A percentile compares a stretch with the other conserved stretches of the same genome.
phyloP scores from a whole-genome alignment of 139 green algal genomes.

The Chara braunii region DNA sequence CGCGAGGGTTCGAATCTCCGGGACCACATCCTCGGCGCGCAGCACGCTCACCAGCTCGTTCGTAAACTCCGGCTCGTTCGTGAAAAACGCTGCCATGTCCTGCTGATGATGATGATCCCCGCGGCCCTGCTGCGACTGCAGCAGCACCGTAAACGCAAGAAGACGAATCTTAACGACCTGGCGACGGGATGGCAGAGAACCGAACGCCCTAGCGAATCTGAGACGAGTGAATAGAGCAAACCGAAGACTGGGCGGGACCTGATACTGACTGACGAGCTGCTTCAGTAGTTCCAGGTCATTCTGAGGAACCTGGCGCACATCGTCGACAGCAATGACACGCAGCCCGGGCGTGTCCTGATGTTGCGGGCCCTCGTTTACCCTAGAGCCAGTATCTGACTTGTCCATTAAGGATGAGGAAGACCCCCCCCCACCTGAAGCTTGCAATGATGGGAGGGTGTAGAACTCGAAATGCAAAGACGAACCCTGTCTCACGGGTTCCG shows the following conservation, averaged over 20 bases:
- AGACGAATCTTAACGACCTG: conserved; percentile 58
- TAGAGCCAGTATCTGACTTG: no score
- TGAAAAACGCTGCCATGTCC: conserved; percentile 59
- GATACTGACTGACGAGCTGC: conserved; percentile 55
- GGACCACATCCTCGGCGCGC: conserved; percentile 46
- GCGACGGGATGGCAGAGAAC: conserved; percentile 48
- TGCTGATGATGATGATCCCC: no score
- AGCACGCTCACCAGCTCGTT: conserved; percentile 68
- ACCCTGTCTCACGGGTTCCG: conserved; percentile 23
- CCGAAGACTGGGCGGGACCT: conserved; percentile 55
- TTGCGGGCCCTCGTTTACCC: no score
- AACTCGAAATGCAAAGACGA: conserved; percentile 68
- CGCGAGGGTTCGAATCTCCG: conserved; percentile 63
- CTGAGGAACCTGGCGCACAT: conserved; percentile 15
- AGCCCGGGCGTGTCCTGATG: conserved; percentile 30
- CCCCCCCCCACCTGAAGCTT: neutral
- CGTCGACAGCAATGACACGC: conserved; percentile 49
- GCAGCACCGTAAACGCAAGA: conserved; percentile 65
- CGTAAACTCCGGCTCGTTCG: conserved; percentile 64
- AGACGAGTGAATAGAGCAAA: conserved; percentile 62
- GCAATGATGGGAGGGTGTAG: no score
- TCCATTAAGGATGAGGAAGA: no score
- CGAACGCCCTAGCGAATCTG: conserved; percentile 51
- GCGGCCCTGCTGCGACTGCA: conserved; percentile 50
- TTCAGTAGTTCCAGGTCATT: conserved; percentile 57